A percentile compares a stretch with the other conserved stretches of the same genome.
These are phyloP conservation scores for Globisporangium carolinianum DNA, from an alignment of 352 stramenopile species.

Conservation along the genomic window DNA sequence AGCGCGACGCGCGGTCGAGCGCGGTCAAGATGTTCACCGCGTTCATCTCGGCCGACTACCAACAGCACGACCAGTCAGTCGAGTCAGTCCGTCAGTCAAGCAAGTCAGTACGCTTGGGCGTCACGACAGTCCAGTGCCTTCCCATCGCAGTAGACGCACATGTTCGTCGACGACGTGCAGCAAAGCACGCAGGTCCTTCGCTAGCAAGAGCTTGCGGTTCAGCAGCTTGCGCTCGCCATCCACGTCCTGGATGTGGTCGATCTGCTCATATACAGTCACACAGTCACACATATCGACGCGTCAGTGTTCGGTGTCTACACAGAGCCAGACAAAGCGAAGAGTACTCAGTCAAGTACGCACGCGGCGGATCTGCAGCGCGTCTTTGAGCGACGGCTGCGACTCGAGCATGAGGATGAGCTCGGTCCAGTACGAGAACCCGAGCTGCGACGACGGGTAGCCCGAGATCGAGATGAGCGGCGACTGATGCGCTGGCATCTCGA, in stretches of 20 bases:
- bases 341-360: constrained; percentile 9
- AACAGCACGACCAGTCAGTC: neutral
- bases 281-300: neutral
- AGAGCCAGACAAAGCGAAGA: neutral
- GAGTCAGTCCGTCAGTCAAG: neutral
- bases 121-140: too few relatives aligned
- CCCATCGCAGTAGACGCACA: constrained; percentile 18
- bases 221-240: constrained; percentile 40
- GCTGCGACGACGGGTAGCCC: constrained; percentile 62
- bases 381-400: constrained; percentile 59
- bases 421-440: constrained; percentile 73
- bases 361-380: constrained; percentile 52
- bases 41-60: constrained; percentile 42
- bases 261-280: constrained; percentile 10
- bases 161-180: constrained; percentile 58
- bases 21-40: constrained; percentile 59
- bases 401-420: constrained; percentile 74
- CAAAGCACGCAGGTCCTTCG: constrained; percentile 49
- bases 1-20: constrained; percentile 37
- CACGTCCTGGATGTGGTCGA: constrained; percentile 57
- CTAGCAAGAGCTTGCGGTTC: constrained; percentile 58
- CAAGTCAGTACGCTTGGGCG: neutral
- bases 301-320: neutral
- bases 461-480: constrained; percentile 68
- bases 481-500: constrained; percentile 65